These are phyloP conservation scores for Striga asiatica DNA, from an alignment of 257 asterid species.

Conservation along the genomic window DNA sequence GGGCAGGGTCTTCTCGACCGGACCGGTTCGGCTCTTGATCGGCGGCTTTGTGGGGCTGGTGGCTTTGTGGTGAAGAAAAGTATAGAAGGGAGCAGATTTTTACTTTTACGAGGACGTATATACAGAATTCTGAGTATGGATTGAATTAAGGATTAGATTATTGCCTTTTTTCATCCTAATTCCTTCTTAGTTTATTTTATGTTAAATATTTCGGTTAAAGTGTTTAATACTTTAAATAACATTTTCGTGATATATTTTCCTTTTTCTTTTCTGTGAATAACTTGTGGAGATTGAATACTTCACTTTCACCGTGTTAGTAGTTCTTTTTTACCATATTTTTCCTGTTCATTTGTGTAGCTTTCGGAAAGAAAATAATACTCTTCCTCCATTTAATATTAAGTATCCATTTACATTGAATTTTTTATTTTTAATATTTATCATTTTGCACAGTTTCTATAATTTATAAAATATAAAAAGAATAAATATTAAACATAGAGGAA, in stretches of 20 bases:
- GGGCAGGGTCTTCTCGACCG: constrained; percentile 12
- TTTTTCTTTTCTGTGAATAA: neutral
- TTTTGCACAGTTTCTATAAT: too few relatives aligned
- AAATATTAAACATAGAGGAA: too few relatives aligned
- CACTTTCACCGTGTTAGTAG: neutral
- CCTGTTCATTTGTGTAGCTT: neutral
- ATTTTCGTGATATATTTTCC: constrained; percentile 1
- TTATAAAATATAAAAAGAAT: too few relatives aligned
- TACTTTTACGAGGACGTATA: constrained; percentile 8
- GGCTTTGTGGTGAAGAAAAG: constrained; percentile 19
- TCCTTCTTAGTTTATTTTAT: too few relatives aligned
- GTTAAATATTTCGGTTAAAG: too few relatives aligned
- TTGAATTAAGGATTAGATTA: too few relatives aligned
- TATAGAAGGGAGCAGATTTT: neutral
- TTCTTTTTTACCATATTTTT: neutral
- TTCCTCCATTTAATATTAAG: neutral
- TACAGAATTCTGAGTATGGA: neutral
- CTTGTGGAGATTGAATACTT: neutral
- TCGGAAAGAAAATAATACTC: too few relatives aligned
- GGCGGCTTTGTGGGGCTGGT: constrained; percentile 15
- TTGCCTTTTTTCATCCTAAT: too few relatives aligned
- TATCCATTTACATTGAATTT: too few relatives aligned
- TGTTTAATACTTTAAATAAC: constrained; percentile 18
- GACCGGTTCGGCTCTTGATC: constrained; percentile 25
- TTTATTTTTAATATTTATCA: too few relatives aligned